Percentiles rank a stretch among this genome's conserved stretches.
Conservation (phyloP, 2,329 filamentous ascomycete genomes). For the Magnaporthales sp. region DNA sequence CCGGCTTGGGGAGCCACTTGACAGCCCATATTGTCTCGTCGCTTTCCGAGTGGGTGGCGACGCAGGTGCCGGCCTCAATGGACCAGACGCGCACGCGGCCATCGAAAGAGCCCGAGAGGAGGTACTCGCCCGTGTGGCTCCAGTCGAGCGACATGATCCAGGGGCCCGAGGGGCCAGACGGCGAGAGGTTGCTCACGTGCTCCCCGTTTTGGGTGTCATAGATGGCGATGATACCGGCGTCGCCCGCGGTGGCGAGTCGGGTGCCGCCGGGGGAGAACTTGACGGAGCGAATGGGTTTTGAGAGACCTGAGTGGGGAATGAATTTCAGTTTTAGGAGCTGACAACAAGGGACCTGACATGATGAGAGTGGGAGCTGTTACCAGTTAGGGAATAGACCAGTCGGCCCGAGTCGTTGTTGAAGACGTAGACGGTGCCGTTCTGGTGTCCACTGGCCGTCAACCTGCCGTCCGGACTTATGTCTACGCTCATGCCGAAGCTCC, state of each 20-base stretch:
- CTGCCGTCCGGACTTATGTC: conserved; percentile 73
- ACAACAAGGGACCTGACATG: not conserved
- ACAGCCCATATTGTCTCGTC: conserved; percentile 76
- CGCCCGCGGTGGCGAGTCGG: conserved; percentile 81
- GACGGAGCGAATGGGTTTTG: conserved; percentile 77
- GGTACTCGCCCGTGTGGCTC: conserved; percentile 86
- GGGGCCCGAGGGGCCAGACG: conserved; percentile 41
- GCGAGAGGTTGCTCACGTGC: conserved; percentile 71
- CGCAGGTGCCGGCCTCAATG: conserved; percentile 71
- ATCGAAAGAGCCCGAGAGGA: conserved; percentile 82
- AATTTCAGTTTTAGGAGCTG: not conserved
- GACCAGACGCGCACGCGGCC: conserved; percentile 97
- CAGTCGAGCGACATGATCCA: conserved; percentile 92
- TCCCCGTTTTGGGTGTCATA: conserved; percentile 92
- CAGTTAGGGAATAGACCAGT: conserved; percentile 75
- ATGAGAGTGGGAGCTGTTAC: conserved; percentile 32
- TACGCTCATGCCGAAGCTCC: conserved; percentile 83
- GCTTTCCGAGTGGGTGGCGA: conserved; percentile 88
- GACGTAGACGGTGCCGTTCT: conserved; percentile 85
- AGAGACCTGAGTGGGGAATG: conserved; percentile 50
- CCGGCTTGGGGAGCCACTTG: conserved; percentile 70
- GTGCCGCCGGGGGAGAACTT: conserved; percentile 82
- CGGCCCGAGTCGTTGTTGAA: conserved; percentile 89
- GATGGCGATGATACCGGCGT: conserved; percentile 78
- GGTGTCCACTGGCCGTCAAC: conserved; percentile 85